Evolutionary conservation across 2,329 filamentous ascomycete species (phyloP).

Genomic region (Paecilomyces sp.): DNA sequence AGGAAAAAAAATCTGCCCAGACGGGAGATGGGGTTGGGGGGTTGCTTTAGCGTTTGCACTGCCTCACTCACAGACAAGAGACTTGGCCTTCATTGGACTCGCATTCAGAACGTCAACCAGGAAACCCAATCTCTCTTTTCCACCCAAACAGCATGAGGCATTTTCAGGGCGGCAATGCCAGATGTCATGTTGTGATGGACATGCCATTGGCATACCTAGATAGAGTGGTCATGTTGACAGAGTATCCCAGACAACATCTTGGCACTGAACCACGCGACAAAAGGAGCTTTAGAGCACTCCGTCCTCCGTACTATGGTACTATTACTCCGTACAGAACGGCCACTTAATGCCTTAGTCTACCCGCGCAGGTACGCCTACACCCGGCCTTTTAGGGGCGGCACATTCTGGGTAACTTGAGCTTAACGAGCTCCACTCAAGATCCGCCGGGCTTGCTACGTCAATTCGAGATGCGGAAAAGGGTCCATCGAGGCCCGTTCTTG

Average conservation of each 20-base stretch:
- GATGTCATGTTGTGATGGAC: neutral
- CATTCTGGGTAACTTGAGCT: neutral
- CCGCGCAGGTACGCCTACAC: neutral
- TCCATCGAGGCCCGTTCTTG: neutral
- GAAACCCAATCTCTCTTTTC: neutral
- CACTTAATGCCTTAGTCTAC: neutral
- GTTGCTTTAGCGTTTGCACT: slow-evolving; percentile 18
- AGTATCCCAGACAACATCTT: neutral
- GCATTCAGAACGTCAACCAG: neutral
- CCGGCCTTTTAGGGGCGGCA: neutral
- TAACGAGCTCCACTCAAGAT: neutral
- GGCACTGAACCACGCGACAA: neutral
- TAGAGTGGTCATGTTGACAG: neutral
- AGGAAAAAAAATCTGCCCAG: neutral
- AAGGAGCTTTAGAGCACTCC: neutral
- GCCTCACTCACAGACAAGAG: slow-evolving; percentile 15
- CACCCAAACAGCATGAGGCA: slow-evolving; percentile 1
- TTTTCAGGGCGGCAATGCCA: neutral
- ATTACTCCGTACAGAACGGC: neutral
- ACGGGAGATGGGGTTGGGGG: neutral
- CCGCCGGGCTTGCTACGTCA: neutral
- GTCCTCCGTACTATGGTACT: neutral
- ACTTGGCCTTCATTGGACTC: neutral
- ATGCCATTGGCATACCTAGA: neutral
- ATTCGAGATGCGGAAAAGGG: neutral